These are phyloP conservation scores for Termitomyces sp. DNA, from an alignment of 768 basidiomycete genomes.

Conservation along the genomic window DNA sequence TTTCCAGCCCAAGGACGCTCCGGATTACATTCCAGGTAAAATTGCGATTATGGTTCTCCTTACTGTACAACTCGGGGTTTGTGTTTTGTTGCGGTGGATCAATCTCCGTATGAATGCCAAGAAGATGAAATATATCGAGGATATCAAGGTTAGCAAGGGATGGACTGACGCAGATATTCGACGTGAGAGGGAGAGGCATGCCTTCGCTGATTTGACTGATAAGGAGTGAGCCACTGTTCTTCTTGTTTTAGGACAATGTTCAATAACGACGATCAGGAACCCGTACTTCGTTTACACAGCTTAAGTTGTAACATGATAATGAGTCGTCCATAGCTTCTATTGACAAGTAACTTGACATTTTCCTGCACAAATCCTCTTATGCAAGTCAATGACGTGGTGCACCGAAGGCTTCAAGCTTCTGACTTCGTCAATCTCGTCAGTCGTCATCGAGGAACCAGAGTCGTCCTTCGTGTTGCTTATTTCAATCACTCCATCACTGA, in stretches of 20 bases:
- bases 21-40: slow-evolving; percentile 62
- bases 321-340: not conserved
- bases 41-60: slow-evolving; percentile 58
- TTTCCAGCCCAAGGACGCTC: slow-evolving; percentile 56
- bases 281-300: slow-evolving; percentile 54
- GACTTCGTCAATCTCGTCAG: too few species aligned
- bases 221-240: slow-evolving; percentile 39
- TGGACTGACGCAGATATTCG: slow-evolving; percentile 57
- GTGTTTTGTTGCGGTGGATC: slow-evolving; percentile 44
- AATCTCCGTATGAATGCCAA: slow-evolving; percentile 48
- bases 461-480: too few species aligned
- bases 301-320: slow-evolving; percentile 16
- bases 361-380: not conserved
- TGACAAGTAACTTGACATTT: too few species aligned
- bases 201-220: slow-evolving; percentile 61
- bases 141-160: slow-evolving; percentile 37
- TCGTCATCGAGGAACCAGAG: too few species aligned
- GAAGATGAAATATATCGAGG: slow-evolving; percentile 34
- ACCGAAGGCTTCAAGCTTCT: too few species aligned
- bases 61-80: slow-evolving; percentile 43
- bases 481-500: too few species aligned
- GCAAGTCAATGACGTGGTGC: not conserved
- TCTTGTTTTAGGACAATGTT: not conserved
- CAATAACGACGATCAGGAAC: slow-evolving; percentile 33
- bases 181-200: slow-evolving; percentile 51